Evolutionary conservation across 371 early-diverging fungal genomes (phyloP).

Genomic region (Apophysomyces trapeziformis): DNA sequence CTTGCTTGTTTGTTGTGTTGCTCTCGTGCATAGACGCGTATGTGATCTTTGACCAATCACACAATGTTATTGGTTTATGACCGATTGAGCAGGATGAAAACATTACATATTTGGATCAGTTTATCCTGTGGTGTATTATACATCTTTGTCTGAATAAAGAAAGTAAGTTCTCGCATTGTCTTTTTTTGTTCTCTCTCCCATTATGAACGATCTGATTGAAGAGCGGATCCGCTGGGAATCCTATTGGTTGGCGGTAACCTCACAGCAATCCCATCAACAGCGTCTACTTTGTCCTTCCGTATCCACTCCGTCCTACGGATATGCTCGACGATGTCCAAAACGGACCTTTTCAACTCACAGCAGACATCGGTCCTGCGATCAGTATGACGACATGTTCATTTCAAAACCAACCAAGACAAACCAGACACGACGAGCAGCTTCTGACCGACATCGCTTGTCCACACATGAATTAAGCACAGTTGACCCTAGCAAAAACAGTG

Average conservation of each 20-base stretch:
- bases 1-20: background rate
- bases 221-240: background rate
- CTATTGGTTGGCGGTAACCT: slow-evolving; percentile 1
- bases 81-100: slow-evolving; percentile 1
- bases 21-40: background rate
- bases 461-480: background rate
- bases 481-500: background rate
- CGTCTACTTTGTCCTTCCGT: slow-evolving; percentile 3
- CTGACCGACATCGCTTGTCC: slow-evolving; percentile 1
- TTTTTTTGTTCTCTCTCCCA: background rate
- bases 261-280: background rate
- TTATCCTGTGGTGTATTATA: background rate
- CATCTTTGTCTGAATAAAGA: background rate
- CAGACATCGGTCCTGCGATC: slow-evolving; percentile 4
- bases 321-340: background rate
- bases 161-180: background rate
- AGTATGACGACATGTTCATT: slow-evolving; percentile 2
- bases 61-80: slow-evolving; percentile 2
- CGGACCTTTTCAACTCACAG: background rate
- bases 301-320: background rate
- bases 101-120: slow-evolving; percentile 8
- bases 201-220: background rate
- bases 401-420: slow-evolving; percentile 8
- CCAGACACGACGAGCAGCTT: slow-evolving; percentile 2
- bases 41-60: background rate